Percentiles rank a stretch among this genome's conserved stretches.
These are phyloP conservation scores for Kwoniella sp. DNA, from an alignment of 768 basidiomycete genomes.

Conservation along the genomic window DNA sequence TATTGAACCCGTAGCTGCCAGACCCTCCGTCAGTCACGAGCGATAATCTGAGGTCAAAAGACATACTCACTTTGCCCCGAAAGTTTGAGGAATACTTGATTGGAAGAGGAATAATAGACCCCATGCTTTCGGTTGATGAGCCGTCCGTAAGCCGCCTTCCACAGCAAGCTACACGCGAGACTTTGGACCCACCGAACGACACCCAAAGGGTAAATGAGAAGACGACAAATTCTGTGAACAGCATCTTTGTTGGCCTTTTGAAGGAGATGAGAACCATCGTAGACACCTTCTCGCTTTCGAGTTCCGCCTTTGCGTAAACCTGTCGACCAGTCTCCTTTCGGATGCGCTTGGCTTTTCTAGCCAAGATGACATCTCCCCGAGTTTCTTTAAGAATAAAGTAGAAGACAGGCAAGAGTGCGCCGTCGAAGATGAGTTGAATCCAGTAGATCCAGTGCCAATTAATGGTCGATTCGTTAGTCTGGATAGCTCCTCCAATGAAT, in stretches of 20 bases:
- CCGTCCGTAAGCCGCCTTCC: background rate
- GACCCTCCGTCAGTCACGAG: background rate
- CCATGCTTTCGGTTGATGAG: background rate
- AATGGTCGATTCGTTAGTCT: constrained; percentile 3
- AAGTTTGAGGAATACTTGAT: constrained; percentile 16
- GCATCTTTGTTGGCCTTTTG: constrained; percentile 16
- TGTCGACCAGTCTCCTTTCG: constrained; percentile 25
- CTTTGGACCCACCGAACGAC: constrained; percentile 17
- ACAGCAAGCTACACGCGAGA: background rate
- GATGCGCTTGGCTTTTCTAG: constrained; percentile 18
- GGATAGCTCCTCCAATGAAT: constrained; percentile 17
- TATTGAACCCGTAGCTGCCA: constrained; percentile 17
- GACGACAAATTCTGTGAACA: constrained; percentile 25
- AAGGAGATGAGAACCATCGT: constrained; percentile 8
- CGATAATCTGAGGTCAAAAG: too few species aligned
- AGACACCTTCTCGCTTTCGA: constrained; percentile 11
- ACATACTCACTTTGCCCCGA: constrained; percentile 12
- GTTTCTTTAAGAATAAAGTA: constrained; percentile 25
- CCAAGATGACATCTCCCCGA: constrained; percentile 25
- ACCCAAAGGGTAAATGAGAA: constrained; percentile 26
- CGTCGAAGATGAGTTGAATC: constrained; percentile 28
- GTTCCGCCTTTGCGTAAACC: constrained; percentile 20
- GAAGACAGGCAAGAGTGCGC: constrained; percentile 22
- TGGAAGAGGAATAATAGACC: constrained; percentile 19
- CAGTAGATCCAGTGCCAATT: constrained; percentile 21